These are phyloP conservation scores for Wilcoxina mikolae DNA, from an alignment of 495 filamentous ascomycete genomes.

Conservation along the genomic window DNA sequence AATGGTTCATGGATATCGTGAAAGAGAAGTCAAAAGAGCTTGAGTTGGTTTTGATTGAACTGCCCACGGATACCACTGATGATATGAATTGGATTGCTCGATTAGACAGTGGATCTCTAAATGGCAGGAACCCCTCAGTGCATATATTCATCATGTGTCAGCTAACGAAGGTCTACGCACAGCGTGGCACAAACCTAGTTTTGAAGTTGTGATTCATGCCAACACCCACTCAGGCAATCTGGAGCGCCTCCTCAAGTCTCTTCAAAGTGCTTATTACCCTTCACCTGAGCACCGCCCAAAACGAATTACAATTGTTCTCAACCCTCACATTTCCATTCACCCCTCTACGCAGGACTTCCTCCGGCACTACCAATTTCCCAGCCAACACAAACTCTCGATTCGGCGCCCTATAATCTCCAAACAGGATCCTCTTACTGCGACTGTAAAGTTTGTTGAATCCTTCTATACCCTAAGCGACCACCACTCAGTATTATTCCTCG, in stretches of 20 bases:
- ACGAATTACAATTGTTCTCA: constrained; percentile 40
- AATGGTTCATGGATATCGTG: constrained; percentile 38
- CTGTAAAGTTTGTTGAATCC: constrained; percentile 44
- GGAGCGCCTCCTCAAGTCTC: constrained; percentile 44
- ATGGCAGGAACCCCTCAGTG: constrained; percentile 31
- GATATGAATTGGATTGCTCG: constrained; percentile 50
- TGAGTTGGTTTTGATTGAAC: constrained; percentile 37
- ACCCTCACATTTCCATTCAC: constrained; percentile 43
- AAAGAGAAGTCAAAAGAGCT: constrained; percentile 31
- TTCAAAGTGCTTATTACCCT: constrained; percentile 46
- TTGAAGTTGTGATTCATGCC: constrained; percentile 51
- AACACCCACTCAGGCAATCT: constrained; percentile 43
- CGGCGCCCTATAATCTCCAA: constrained; percentile 31
- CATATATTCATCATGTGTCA: neutral
- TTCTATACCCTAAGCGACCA: constrained; percentile 45
- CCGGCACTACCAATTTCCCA: constrained; percentile 39
- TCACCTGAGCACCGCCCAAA: constrained; percentile 35
- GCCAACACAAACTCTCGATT: constrained; percentile 39
- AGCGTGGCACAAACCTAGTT: constrained; percentile 42
- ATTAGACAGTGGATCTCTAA: constrained; percentile 45
- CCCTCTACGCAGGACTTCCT: constrained; percentile 38
- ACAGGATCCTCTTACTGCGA: constrained; percentile 31
- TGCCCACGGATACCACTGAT: constrained; percentile 38
- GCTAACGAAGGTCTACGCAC: constrained; percentile 4
- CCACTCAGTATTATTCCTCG: constrained; percentile 48